Conservation (phyloP, 2,329 filamentous ascomycete species). For the Fusarium sp. region DNA sequence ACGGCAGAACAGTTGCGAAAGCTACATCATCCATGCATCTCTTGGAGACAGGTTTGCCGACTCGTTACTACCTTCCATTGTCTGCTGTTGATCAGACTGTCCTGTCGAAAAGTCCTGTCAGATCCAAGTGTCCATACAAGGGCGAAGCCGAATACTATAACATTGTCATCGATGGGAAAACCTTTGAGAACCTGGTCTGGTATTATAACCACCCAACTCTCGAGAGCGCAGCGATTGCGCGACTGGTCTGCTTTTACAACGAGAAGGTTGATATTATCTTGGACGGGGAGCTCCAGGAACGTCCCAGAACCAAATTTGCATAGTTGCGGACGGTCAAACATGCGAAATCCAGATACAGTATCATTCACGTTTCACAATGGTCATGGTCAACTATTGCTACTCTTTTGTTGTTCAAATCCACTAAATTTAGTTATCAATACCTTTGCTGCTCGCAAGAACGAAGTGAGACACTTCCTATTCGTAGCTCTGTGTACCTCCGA, state of each 20-base stretch:
- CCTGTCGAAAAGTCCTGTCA: constrained; percentile 60
- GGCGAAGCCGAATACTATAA: constrained; percentile 71
- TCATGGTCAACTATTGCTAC: background rate
- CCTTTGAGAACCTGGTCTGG: constrained; percentile 66
- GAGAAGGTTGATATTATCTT: constrained; percentile 72
- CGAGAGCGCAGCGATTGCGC: constrained; percentile 65
- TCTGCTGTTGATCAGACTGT: constrained; percentile 57
- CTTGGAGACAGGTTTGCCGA: constrained; percentile 67
- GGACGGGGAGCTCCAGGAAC: constrained; percentile 55
- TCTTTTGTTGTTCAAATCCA: rapidly evolving
- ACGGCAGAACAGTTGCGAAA: constrained; percentile 58
- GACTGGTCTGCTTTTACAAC: constrained; percentile 71
- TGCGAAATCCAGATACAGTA: background rate
- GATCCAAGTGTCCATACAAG: constrained; percentile 73
- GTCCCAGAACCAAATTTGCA: constrained; percentile 44
- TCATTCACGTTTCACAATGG: background rate
- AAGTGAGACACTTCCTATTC: background rate
- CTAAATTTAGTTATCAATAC: background rate
- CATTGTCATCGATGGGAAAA: constrained; percentile 56
- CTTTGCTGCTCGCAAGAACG: background rate
- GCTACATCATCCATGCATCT: constrained; percentile 61
- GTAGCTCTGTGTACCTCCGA: background rate
- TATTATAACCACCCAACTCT: constrained; percentile 66
- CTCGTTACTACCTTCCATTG: constrained; percentile 67
- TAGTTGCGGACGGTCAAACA: background rate